Percentiles rank a stretch among this genome's conserved stretches.
phyloP scores from a whole-genome alignment of 1,284 basidiomycete species.

The Tremellales sp. region DNA sequence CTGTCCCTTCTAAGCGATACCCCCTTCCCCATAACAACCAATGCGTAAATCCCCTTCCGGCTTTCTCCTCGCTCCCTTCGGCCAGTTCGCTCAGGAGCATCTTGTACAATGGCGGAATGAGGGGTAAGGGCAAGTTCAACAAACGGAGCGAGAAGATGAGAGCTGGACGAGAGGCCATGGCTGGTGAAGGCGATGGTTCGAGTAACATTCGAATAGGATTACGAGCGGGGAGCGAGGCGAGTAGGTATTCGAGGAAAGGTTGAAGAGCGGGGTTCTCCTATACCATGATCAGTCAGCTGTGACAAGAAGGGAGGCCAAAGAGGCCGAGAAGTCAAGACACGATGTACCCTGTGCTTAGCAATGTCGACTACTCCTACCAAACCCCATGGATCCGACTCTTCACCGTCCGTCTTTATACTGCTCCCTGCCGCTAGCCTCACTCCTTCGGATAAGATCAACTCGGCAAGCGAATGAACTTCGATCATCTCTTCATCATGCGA shows the following conservation, averaged over 20 bases:
- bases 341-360: slow-evolving; percentile 64
- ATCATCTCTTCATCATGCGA: slow-evolving; percentile 72
- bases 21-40: slow-evolving; percentile 46
- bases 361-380: slow-evolving; percentile 77
- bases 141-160: slow-evolving; percentile 79
- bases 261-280: slow-evolving; percentile 62
- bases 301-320: neutral
- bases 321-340: neutral
- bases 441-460: slow-evolving; percentile 62
- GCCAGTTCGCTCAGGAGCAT: slow-evolving; percentile 79
- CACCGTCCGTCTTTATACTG: slow-evolving; percentile 85
- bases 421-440: slow-evolving; percentile 60
- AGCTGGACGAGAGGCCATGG: slow-evolving; percentile 59
- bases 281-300: neutral
- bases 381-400: slow-evolving; percentile 81
- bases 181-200: slow-evolving; percentile 18
- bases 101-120: slow-evolving; percentile 81
- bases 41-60: slow-evolving; percentile 39
- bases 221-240: slow-evolving; percentile 42
- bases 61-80: slow-evolving; percentile 43
- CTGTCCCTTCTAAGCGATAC: slow-evolving; percentile 43
- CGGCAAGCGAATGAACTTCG: slow-evolving; percentile 66
- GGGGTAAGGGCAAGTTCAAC: slow-evolving; percentile 87
- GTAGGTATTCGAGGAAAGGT: slow-evolving; percentile 65
- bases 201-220: slow-evolving; percentile 35